These are phyloP conservation scores for Jasminum sambac DNA, from an alignment of 257 asterid species.

Conservation along the genomic window DNA sequence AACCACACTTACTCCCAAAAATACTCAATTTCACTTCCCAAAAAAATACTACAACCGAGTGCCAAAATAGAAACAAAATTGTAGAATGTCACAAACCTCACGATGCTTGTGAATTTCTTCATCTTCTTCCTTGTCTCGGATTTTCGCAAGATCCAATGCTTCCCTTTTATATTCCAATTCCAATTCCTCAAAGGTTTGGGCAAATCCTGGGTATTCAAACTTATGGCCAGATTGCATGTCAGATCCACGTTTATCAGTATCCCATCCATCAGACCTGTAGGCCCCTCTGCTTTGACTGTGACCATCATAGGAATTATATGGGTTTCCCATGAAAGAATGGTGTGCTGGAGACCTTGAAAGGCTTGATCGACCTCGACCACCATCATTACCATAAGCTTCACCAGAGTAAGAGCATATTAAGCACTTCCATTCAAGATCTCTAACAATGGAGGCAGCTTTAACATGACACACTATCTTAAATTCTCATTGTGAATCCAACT, in stretches of 20 bases:
- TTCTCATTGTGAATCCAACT: slow-evolving; percentile 62
- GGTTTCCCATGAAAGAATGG: slow-evolving; percentile 45
- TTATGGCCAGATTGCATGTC: slow-evolving; percentile 48
- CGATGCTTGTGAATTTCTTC: slow-evolving; percentile 87
- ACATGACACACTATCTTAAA: slow-evolving; percentile 69
- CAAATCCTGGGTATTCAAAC: slow-evolving; percentile 53
- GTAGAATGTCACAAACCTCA: slow-evolving; percentile 56
- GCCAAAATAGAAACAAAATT: neutral
- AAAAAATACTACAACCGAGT: neutral
- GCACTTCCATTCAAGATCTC: slow-evolving; percentile 70
- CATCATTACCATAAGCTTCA: slow-evolving; percentile 98
- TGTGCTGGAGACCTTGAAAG: slow-evolving; percentile 84
- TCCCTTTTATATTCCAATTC: slow-evolving; percentile 74
- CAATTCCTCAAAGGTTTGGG: slow-evolving; percentile 71
- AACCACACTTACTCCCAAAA: too few relatives aligned
- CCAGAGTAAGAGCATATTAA: slow-evolving; percentile 89
- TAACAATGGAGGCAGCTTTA: slow-evolving; percentile 82
- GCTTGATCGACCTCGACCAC: slow-evolving; percentile 82
- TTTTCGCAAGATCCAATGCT: slow-evolving; percentile 78
- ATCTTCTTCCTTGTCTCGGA: slow-evolving; percentile 94
- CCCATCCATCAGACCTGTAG: slow-evolving; percentile 68
- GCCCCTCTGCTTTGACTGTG: slow-evolving; percentile 67
- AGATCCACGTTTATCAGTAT: slow-evolving; percentile 60
- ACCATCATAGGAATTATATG: slow-evolving; percentile 59
- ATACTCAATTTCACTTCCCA: too few relatives aligned